Evolutionary conservation across 108 stramenopile genomes (phyloP), one percentile per base, ranked within the genome.

Genomic region (Seminavis robusta): DNA sequence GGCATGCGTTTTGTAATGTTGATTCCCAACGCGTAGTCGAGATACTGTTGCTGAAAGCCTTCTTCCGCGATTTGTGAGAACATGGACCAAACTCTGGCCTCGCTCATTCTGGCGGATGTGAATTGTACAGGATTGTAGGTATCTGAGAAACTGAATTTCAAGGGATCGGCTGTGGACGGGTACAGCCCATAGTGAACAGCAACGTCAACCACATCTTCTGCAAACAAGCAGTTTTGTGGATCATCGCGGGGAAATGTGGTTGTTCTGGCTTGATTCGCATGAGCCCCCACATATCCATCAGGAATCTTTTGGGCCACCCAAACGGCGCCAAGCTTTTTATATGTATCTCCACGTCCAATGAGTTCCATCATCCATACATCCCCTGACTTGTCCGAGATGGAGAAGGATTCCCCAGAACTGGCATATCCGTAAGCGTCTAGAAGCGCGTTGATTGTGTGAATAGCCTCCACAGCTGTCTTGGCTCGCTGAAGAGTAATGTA

Each of bases 311-410:
- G 49, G 7, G 88, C 88, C 11, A 82, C 88, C 87, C 87, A 88
- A 9, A 88, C 87, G 48, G 80, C 76, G 8, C 87, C 87, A 6
- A 44, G 33, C 42, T 63, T 63, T 8, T 54, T 51, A 21, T 69
- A 68, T 19, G 56, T 44, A 19, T 47, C 33, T 9, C 88, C 88
- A 41, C 74, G 43, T 29, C 82, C 80, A 32, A 84, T 84, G 19
- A 89, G 73, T 57, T 89, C 88, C 78, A 84, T 79, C 40, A 84
- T 80, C 88, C 88, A 89, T 1, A 81, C 88, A 65, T 89, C 80
- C 2, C 79, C 73, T 7, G 69, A 56, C n/a, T n/a, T 40, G 61
- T 89, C 88, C 17, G 73, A 69, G 25, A 89, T 68, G 26, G 73
- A 67, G 65, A 84, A 80, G 34, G 72, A 71, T 62, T 89, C 88